Percentiles rank a stretch among this genome's conserved stretches.
These are phyloP conservation scores for Ogataea minuta DNA, from an alignment of 805 yeast genomes.

Conservation along the genomic window DNA sequence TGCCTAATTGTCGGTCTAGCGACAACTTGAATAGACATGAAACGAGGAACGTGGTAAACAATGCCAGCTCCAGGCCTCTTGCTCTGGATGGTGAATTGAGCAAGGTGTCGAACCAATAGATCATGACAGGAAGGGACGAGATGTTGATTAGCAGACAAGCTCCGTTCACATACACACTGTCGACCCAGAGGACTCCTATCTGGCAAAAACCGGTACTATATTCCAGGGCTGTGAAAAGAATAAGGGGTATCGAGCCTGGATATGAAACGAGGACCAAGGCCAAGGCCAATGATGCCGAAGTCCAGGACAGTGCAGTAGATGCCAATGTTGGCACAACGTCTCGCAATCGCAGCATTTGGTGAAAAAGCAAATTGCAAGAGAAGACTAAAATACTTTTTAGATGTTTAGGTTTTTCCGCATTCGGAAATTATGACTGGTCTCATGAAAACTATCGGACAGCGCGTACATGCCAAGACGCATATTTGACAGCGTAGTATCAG, in stretches of 20 bases:
- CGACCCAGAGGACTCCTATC: conserved; percentile 1
- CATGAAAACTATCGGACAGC: too few species aligned
- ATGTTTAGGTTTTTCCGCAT: conserved; percentile 9
- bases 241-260: conserved; percentile 4
- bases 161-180: background rate
- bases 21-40: conserved; percentile 11
- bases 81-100: conserved; percentile 1
- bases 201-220: conserved; percentile 5
- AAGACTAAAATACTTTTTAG: conserved; percentile 4
- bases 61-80: conserved; percentile 1
- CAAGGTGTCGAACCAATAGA: conserved; percentile 19
- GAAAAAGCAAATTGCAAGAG: conserved; percentile 1
- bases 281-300: conserved; percentile 14
- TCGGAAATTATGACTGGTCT: conserved; percentile 1
- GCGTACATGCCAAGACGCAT: too few species aligned
- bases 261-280: conserved; percentile 9
- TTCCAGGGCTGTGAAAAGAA: conserved; percentile 4
- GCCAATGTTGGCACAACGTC: conserved; percentile 8
- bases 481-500: too few species aligned
- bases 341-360: conserved; percentile 2
- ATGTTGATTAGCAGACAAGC: conserved; percentile 4
- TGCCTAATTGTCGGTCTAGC: background rate
- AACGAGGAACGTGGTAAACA: conserved; percentile 6
- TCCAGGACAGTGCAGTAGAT: conserved; percentile 11
- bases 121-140: conserved; percentile 10